Conservation (phyloP, 1,139 yeast species). For the Suhomyces panamericanus region DNA sequence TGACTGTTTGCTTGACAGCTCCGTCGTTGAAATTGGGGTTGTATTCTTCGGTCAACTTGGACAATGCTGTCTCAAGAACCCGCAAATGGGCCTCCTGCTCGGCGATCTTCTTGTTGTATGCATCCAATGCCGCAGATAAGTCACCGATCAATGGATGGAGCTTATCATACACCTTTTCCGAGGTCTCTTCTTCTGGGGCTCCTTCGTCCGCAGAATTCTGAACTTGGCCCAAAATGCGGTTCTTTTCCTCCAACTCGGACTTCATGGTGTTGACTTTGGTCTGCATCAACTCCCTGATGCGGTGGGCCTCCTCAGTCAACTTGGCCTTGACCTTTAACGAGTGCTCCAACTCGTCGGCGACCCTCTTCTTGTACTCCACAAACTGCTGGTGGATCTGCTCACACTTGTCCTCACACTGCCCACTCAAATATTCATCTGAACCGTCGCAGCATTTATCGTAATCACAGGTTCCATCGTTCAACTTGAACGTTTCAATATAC, state of each 20-base stretch:
- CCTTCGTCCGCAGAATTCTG: slow-evolving; percentile 14
- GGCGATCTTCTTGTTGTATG: slow-evolving; percentile 20
- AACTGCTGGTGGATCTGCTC: slow-evolving; percentile 40
- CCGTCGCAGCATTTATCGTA: slow-evolving; percentile 93
- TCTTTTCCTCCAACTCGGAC: slow-evolving; percentile 32
- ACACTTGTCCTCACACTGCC: slow-evolving; percentile 61
- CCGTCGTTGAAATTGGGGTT: slow-evolving; percentile 91
- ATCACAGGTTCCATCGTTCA: slow-evolving; percentile 93
- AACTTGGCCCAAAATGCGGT: slow-evolving; percentile 19
- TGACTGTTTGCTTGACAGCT: slow-evolving; percentile 76
- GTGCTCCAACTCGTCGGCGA: slow-evolving; percentile 19
- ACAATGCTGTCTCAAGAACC: slow-evolving; percentile 46
- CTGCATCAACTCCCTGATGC: slow-evolving; percentile 14
- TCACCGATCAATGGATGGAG: slow-evolving; percentile 21
- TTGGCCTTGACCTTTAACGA: slow-evolving; percentile 26
- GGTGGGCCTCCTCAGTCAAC: slow-evolving; percentile 14
- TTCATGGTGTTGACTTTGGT: slow-evolving; percentile 23
- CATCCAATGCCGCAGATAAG: slow-evolving; percentile 7
- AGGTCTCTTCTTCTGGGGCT: slow-evolving; percentile 12
- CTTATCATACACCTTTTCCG: slow-evolving; percentile 19
- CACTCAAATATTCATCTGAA: slow-evolving; percentile 65
- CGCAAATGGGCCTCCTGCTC: slow-evolving; percentile 13
- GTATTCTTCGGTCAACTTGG: slow-evolving; percentile 54
- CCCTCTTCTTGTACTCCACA: slow-evolving; percentile 19
- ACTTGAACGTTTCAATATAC: slow-evolving; percentile 59